Conservation (phyloP, 306 rosid genomes). For the Geum urbanum region DNA sequence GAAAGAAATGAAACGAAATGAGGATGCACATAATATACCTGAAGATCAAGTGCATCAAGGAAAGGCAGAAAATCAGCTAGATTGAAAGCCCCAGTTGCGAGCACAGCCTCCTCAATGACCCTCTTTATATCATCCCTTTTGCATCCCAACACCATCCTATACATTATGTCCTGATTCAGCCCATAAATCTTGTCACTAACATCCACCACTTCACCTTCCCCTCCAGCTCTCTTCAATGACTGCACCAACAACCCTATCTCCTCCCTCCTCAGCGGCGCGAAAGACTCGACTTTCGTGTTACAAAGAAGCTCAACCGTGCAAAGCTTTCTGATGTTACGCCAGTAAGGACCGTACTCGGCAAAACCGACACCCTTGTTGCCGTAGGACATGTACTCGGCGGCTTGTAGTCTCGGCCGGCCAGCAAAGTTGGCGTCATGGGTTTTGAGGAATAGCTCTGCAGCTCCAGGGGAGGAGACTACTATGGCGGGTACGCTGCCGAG, state of each 20-base stretch:
- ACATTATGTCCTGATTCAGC: conserved; percentile 2
- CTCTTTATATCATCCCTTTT: background rate
- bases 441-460: conserved; percentile 6
- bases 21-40: background rate
- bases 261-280: conserved; percentile 5
- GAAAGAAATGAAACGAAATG: too few species aligned
- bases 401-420: background rate
- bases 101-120: conserved; percentile 2
- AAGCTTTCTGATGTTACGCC: conserved; percentile 37
- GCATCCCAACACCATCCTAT: background rate
- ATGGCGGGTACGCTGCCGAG: too few species aligned
- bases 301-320: conserved; percentile 28
- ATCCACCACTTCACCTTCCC: conserved; percentile 26
- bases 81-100: conserved; percentile 29
- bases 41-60: conserved; percentile 29
- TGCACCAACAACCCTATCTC: background rate
- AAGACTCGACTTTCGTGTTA: background rate
- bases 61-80: conserved; percentile 35
- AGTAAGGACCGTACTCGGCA: conserved; percentile 18
- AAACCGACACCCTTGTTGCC: conserved; percentile 21
- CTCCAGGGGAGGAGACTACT: too few species aligned
- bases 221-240: conserved; percentile 3
- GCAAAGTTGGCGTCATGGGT: conserved; percentile 4
- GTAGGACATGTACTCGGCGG: conserved; percentile 19
- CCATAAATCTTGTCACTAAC: conserved; percentile 8